Conservation (phyloP, 116 monocot genomes). For the Zostera marina region DNA sequence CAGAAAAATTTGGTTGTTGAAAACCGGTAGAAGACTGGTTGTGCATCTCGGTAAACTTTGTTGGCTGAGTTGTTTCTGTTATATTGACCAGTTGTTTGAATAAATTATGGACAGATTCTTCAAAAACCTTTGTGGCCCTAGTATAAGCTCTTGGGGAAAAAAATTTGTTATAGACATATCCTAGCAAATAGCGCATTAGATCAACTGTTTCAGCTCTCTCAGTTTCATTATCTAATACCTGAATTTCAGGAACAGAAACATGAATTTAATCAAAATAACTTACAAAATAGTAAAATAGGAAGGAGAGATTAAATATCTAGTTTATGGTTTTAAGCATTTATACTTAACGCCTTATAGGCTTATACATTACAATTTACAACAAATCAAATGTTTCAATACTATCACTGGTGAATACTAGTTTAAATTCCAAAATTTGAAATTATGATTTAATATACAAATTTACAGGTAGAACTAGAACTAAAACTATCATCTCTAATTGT, state of each 20-base stretch:
- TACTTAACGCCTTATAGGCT: background rate
- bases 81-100: constrained; percentile 42
- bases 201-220: constrained; percentile 56
- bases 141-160: constrained; percentile 1
- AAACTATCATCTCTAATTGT: too few relatives aligned
- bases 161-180: constrained; percentile 29
- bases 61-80: constrained; percentile 9
- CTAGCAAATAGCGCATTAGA: constrained; percentile 64
- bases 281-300: too few relatives aligned
- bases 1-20: constrained; percentile 22
- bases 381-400: background rate
- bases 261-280: background rate
- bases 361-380: background rate
- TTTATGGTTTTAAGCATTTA: too few relatives aligned
- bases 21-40: constrained; percentile 5
- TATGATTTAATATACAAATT: background rate
- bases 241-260: background rate
- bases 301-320: too few relatives aligned
- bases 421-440: too few relatives aligned
- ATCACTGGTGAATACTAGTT: too few relatives aligned
- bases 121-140: constrained; percentile 23
- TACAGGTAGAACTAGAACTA: background rate
- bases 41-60: constrained; percentile 17
- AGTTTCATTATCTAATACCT: constrained; percentile 29
- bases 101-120: constrained; percentile 41